phyloP scores from a whole-genome alignment of 139 green algal genomes.

The Tetradesmus lagerheimii region DNA sequence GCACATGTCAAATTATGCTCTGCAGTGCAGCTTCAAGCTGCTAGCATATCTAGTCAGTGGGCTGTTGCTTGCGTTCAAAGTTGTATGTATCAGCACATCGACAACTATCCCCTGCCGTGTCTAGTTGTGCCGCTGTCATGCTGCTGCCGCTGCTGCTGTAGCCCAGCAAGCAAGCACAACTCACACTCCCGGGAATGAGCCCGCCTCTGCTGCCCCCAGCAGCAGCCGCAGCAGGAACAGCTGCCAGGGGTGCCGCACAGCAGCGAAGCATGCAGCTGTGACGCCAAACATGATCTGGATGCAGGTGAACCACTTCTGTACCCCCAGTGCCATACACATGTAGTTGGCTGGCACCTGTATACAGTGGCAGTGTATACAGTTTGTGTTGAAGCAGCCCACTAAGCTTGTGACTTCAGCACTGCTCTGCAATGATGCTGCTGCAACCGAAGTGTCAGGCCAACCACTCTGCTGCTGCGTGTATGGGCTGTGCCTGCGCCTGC shows the following conservation, averaged over 20 bases:
- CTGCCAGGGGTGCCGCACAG: slow-evolving; percentile 50
- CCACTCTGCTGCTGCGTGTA: no score
- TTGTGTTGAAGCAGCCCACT: no score
- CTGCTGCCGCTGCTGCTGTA: not conserved
- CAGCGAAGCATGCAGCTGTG: slow-evolving; percentile 63
- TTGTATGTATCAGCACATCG: no score
- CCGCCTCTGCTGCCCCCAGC: slow-evolving; percentile 43
- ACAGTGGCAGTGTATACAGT: not conserved
- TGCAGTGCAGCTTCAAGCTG: no score
- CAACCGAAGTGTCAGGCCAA: no score
- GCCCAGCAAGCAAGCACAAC: not conserved
- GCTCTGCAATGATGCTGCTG: no score
- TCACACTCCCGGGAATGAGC: slow-evolving; percentile 69
- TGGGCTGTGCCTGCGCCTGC: no score
- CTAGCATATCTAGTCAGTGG: no score
- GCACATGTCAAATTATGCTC: no score
- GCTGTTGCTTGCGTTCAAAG: no score
- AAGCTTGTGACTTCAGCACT: no score
- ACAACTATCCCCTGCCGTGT: not conserved
- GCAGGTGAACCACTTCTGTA: slow-evolving; percentile 61
- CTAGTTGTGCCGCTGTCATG: not conserved
- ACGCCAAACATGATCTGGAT: slow-evolving; percentile 73
- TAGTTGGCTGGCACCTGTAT: slow-evolving; percentile 67
- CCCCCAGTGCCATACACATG: slow-evolving; percentile 58
- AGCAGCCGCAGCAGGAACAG: slow-evolving; percentile 39